phyloP scores from a whole-genome alignment of 257 asterid species.

The Sherardia arvensis region DNA sequence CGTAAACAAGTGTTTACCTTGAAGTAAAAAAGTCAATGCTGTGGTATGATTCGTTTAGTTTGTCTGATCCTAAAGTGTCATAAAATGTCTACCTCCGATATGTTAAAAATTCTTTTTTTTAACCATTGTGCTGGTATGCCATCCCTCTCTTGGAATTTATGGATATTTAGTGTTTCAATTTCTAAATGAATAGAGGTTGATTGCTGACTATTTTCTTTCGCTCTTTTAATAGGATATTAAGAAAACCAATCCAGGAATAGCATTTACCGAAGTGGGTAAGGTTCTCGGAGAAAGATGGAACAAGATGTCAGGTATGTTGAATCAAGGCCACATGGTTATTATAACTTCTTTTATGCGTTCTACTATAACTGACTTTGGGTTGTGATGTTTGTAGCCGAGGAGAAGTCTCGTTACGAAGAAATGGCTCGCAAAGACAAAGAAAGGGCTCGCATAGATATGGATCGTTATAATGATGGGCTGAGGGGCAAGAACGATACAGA shows the following conservation, averaged over 20 bases:
- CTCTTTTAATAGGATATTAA: constrained; percentile 45
- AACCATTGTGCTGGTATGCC: background rate
- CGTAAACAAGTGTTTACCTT: background rate
- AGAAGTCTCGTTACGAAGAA: constrained; percentile 73
- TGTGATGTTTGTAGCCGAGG: constrained; percentile 48
- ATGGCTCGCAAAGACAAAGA: constrained; percentile 81
- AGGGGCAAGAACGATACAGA: constrained; percentile 41
- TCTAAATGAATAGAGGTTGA: background rate
- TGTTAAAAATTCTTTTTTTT: too few relatives aligned
- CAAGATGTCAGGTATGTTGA: constrained; percentile 60
- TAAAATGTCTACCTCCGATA: background rate
- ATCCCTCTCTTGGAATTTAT: background rate
- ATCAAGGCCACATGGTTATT: too few relatives aligned
- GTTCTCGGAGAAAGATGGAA: constrained; percentile 86
- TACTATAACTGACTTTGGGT: background rate
- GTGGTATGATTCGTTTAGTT: background rate
- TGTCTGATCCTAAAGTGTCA: background rate
- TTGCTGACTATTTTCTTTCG: background rate
- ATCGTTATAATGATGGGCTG: constrained; percentile 58
- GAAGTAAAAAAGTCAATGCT: background rate
- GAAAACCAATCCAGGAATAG: constrained; percentile 68
- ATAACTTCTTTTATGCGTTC: background rate
- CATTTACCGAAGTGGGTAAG: constrained; percentile 64
- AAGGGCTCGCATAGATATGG: constrained; percentile 76
- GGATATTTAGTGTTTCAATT: background rate